phyloP scores from a whole-genome alignment of 257 asterid genomes.

The Knoxia roxburghii region DNA sequence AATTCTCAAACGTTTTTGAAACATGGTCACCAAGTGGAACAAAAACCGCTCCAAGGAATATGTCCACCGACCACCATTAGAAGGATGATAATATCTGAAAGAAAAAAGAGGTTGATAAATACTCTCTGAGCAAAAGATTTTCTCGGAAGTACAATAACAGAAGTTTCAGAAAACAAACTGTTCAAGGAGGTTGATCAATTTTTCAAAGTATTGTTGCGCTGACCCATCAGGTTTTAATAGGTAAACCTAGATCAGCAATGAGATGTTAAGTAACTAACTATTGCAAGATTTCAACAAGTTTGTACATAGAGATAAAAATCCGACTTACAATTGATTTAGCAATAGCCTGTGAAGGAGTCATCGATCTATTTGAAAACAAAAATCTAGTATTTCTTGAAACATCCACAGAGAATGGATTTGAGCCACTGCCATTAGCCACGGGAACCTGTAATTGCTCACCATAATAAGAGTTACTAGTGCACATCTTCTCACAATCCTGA shows the following conservation, averaged over 20 bases:
- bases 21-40: constrained; percentile 71
- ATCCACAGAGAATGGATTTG: constrained; percentile 79
- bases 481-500: background rate
- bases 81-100: constrained; percentile 94
- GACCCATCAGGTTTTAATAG: constrained; percentile 85
- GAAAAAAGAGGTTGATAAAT: constrained; percentile 4
- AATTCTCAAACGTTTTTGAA: constrained; percentile 76
- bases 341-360: constrained; percentile 78
- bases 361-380: constrained; percentile 71
- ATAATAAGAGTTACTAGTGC: constrained; percentile 5
- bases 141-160: constrained; percentile 2
- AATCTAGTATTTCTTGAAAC: constrained; percentile 90
- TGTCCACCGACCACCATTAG: constrained; percentile 99
- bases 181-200: constrained; percentile 91
- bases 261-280: constrained; percentile 18
- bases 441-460: constrained; percentile 72
- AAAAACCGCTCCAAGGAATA: constrained; percentile 75
- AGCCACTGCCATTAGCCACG: constrained; percentile 91
- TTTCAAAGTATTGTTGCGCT: constrained; percentile 68
- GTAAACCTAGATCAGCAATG: constrained; percentile 67
- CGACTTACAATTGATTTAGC: constrained; percentile 90
- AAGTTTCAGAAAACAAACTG: constrained; percentile 65
- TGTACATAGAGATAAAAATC: background rate
- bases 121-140: constrained; percentile 1
- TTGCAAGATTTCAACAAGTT: background rate